Conservation (phyloP, 495 filamentous ascomycete species). For the Penicillium ochrochloron region DNA sequence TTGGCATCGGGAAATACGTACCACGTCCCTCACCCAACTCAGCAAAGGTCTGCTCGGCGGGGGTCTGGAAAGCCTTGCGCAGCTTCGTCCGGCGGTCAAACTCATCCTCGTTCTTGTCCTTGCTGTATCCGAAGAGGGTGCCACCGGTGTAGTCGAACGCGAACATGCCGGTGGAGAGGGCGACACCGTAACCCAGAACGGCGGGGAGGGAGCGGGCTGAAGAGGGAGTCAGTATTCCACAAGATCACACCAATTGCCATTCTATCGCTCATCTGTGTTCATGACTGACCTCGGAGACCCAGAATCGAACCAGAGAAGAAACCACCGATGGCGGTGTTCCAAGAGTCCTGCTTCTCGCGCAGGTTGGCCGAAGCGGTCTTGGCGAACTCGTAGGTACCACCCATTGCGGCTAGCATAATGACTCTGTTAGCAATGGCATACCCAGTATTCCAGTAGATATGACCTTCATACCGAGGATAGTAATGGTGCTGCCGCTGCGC, state of each 20-base stretch:
- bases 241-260: neutral
- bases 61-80: slow-evolving; percentile 73
- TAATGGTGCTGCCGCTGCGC: slow-evolving; percentile 67
- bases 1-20: slow-evolving; percentile 45
- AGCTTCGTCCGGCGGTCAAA: slow-evolving; percentile 77
- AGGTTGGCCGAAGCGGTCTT: slow-evolving; percentile 75
- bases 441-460: neutral
- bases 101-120: slow-evolving; percentile 70
- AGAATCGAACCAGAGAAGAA: slow-evolving; percentile 72
- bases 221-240: slow-evolving; percentile 16
- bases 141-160: slow-evolving; percentile 81
- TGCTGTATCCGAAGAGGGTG: slow-evolving; percentile 58
- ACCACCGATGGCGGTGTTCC: slow-evolving; percentile 72
- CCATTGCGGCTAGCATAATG: slow-evolving; percentile 68
- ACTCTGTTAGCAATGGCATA: slow-evolving; percentile 25
- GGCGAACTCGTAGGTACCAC: slow-evolving; percentile 78
- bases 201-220: slow-evolving; percentile 76
- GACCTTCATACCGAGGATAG: slow-evolving; percentile 61
- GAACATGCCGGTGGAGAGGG: slow-evolving; percentile 65
- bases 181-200: slow-evolving; percentile 77
- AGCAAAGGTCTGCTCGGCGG: slow-evolving; percentile 79
- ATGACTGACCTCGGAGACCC: slow-evolving; percentile 64
- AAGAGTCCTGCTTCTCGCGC: slow-evolving; percentile 72
- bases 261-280: neutral
- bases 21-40: slow-evolving; percentile 90